Evolutionary conservation across 139 green algal species (phyloP).

Genomic region (Chlorella sp.): DNA sequence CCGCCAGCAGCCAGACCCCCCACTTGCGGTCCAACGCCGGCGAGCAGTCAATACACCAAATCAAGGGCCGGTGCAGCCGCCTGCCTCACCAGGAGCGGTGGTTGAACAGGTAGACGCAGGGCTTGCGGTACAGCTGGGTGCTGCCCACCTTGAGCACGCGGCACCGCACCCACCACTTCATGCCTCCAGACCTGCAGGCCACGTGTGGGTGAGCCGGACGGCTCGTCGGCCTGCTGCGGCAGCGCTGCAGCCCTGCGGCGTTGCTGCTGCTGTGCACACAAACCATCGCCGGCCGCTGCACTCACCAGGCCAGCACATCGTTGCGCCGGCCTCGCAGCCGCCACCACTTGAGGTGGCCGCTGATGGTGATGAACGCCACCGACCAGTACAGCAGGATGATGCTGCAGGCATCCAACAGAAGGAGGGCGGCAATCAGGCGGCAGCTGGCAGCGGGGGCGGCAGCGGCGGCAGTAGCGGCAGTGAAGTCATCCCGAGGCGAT

Average conservation of each 20-base stretch:
- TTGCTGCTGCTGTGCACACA: not conserved
- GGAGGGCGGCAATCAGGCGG: not conserved
- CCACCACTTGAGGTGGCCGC: slow-evolving; percentile 59
- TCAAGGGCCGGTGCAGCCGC: too few relatives aligned
- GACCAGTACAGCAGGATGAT: slow-evolving; percentile 73
- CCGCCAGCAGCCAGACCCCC: too few relatives aligned
- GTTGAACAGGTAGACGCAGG: slow-evolving; percentile 83
- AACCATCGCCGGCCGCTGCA: not conserved
- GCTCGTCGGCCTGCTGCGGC: too few relatives aligned
- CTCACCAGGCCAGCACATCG: slow-evolving; percentile 73
- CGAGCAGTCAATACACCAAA: too few relatives aligned
- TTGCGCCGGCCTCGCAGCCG: slow-evolving; percentile 58
- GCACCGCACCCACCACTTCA: slow-evolving; percentile 54
- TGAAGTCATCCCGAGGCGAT: not conserved
- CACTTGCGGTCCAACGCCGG: too few relatives aligned
- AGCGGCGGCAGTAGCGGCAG: not conserved
- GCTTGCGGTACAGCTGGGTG: slow-evolving; percentile 55
- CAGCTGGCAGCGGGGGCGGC: not conserved
- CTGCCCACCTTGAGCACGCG: slow-evolving; percentile 49
- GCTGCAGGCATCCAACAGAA: not conserved
- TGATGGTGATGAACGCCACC: slow-evolving; percentile 50
- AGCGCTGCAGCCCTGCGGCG: too few relatives aligned
- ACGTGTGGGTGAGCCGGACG: too few relatives aligned
- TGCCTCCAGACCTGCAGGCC: slow-evolving; percentile 49
- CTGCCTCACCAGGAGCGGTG: slow-evolving; percentile 66